These are phyloP conservation scores for Metarhizium sp. DNA, from an alignment of 2,329 filamentous ascomycete species.

Conservation along the genomic window DNA sequence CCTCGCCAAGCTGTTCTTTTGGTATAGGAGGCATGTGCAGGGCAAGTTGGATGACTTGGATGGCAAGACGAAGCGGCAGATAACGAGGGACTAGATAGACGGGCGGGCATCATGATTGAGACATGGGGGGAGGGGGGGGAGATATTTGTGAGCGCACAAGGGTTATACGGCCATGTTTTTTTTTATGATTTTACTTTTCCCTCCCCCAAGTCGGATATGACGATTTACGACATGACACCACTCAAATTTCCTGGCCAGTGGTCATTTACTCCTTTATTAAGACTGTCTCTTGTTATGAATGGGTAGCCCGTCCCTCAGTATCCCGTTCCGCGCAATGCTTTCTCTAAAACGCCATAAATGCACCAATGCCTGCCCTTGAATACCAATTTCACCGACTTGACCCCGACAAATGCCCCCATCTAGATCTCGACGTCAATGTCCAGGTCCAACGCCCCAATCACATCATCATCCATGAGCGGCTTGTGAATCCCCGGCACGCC, in stretches of 20 bases:
- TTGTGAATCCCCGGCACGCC: conserved; percentile 62
- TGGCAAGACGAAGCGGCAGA: conserved; percentile 11
- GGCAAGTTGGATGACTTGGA: conserved; percentile 19
- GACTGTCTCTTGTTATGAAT: no score
- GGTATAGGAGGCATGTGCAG: conserved; percentile 15
- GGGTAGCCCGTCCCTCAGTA: background rate
- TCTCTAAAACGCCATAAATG: background rate
- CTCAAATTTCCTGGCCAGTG: background rate
- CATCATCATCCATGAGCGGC: conserved; percentile 81
- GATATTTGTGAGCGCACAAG: no score
- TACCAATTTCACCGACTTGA: background rate
- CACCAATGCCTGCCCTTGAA: background rate
- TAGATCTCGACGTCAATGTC: conserved; percentile 87
- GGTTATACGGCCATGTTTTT: no score
- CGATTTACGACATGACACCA: background rate
- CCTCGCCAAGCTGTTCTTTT: conserved; percentile 14
- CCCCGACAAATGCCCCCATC: background rate
- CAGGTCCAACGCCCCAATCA: conserved; percentile 80
- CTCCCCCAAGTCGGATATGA: no score
- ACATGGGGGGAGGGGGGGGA: no score
- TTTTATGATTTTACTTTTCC: no score
- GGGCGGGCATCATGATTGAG: no score
- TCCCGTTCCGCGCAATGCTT: background rate
- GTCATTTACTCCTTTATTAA: no score
- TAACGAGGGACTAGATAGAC: conserved; percentile 1